A percentile compares a stretch with the other conserved stretches of the same genome.
Conservation (phyloP, 2,329 filamentous ascomycete species). For the Aciculosporium take region DNA sequence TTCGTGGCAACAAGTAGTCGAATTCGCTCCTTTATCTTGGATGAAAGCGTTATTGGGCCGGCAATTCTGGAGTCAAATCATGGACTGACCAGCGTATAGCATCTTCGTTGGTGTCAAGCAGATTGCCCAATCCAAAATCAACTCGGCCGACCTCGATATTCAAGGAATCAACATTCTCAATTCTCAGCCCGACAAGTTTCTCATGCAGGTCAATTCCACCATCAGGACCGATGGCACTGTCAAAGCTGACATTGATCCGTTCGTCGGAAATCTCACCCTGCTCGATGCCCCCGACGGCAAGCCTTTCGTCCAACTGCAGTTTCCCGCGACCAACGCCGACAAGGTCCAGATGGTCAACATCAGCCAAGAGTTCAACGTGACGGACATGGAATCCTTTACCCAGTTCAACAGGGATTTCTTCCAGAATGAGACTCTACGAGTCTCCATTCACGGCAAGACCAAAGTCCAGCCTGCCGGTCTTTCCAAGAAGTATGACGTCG, state of each 20-base stretch:
- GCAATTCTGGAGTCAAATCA: too few relatives aligned
- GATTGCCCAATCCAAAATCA: constrained; percentile 41
- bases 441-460: constrained; percentile 39
- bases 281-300: constrained; percentile 31
- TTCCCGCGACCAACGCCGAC: constrained; percentile 36
- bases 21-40: too few relatives aligned
- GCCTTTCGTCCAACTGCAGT: constrained; percentile 35
- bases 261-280: constrained; percentile 41
- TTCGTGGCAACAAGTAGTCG: too few relatives aligned
- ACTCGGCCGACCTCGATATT: constrained; percentile 37
- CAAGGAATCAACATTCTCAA: constrained; percentile 35
- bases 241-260: constrained; percentile 35
- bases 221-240: constrained; percentile 37
- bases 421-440: constrained; percentile 32
- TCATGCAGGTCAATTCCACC: constrained; percentile 41
- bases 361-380: constrained; percentile 32
- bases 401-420: constrained; percentile 42
- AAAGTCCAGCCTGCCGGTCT: constrained; percentile 36
- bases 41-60: too few relatives aligned
- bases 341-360: constrained; percentile 37
- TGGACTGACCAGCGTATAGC: constrained; percentile 20
- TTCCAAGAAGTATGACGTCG: constrained; percentile 31
- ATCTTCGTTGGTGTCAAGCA: constrained; percentile 42
- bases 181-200: constrained; percentile 29
- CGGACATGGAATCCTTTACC: constrained; percentile 33